Percentiles rank a stretch among this genome's conserved stretches.
phyloP scores from a whole-genome alignment of 768 basidiomycete genomes.

The Dacryopinax primogenitus region DNA sequence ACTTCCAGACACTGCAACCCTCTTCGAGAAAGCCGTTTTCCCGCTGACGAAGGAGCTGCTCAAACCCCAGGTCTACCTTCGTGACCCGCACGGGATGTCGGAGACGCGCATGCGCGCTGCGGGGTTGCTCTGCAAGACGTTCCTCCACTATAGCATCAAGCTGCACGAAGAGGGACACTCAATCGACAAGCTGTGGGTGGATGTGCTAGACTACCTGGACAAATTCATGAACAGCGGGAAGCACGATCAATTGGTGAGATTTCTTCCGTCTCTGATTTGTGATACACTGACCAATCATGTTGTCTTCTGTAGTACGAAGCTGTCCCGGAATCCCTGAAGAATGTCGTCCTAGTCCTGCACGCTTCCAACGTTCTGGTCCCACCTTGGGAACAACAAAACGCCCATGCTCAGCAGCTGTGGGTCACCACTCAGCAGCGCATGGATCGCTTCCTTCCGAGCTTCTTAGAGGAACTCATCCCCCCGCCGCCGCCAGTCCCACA shows the following conservation, averaged over 20 bases:
- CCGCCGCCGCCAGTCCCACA: constrained; percentile 11
- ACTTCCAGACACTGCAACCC: constrained; percentile 54
- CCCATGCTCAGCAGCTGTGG: constrained; percentile 44
- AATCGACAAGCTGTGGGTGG: constrained; percentile 69
- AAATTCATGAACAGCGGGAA: constrained; percentile 76
- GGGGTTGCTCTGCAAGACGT: constrained; percentile 85
- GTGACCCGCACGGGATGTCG: constrained; percentile 76
- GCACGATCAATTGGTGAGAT: constrained; percentile 65
- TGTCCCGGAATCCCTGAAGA: constrained; percentile 90
- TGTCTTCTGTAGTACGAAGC: constrained; percentile 65
- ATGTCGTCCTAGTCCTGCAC: constrained; percentile 91
- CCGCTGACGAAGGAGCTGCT: constrained; percentile 84
- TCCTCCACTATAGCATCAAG: constrained; percentile 82
- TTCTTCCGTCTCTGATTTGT: not conserved
- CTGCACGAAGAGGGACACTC: constrained; percentile 39
- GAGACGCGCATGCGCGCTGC: constrained; percentile 82
- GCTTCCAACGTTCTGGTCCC: constrained; percentile 74
- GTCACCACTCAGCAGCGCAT: constrained; percentile 70
- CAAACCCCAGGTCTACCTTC: constrained; percentile 62
- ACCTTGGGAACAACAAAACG: constrained; percentile 47
- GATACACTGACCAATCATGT: not conserved
- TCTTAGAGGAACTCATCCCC: constrained; percentile 55
- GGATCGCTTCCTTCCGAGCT: constrained; percentile 84
- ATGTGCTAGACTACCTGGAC: constrained; percentile 78
- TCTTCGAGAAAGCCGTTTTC: constrained; percentile 82